phyloP scores from a whole-genome alignment of 495 filamentous ascomycete species.

The Amniculicola lignicola region DNA sequence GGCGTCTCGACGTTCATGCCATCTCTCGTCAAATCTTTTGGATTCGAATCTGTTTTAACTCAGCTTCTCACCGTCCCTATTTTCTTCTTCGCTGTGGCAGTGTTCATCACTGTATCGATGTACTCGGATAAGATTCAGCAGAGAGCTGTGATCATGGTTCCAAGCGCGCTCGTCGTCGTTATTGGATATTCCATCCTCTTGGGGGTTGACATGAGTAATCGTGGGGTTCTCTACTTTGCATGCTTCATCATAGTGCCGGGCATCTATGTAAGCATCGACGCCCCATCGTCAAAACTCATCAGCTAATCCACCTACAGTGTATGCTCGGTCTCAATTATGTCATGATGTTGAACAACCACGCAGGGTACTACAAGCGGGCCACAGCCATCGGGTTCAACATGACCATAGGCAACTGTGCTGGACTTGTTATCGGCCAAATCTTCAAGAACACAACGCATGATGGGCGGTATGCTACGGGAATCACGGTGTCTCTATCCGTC shows the following conservation, averaged over 20 bases:
- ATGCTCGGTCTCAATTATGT: conserved; percentile 53
- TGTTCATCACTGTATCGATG: conserved; percentile 6
- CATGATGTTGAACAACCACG: conserved; percentile 58
- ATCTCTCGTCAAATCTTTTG: conserved; percentile 53
- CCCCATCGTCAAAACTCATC: too few species aligned
- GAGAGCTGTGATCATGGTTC: conserved; percentile 45
- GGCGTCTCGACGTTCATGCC: conserved; percentile 61
- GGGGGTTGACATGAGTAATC: conserved; percentile 35
- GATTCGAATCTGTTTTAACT: conserved; percentile 49
- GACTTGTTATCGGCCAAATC: conserved; percentile 53
- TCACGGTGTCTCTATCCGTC: not conserved
- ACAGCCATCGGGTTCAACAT: conserved; percentile 56
- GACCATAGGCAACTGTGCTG: conserved; percentile 55
- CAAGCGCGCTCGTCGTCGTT: conserved; percentile 48
- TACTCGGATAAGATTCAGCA: conserved; percentile 18
- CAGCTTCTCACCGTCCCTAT: conserved; percentile 46
- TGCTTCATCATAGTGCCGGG: conserved; percentile 54
- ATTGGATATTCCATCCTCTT: conserved; percentile 54
- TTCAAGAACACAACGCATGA: conserved; percentile 38
- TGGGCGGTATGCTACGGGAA: not conserved
- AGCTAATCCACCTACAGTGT: too few species aligned
- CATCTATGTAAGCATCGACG: too few species aligned
- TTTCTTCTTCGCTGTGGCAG: conserved; percentile 32
- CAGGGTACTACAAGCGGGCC: conserved; percentile 56
- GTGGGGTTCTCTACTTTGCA: conserved; percentile 54